These are phyloP conservation scores for Fusarium lateritium DNA, from an alignment of 2,329 filamentous ascomycete species.

Conservation along the genomic window DNA sequence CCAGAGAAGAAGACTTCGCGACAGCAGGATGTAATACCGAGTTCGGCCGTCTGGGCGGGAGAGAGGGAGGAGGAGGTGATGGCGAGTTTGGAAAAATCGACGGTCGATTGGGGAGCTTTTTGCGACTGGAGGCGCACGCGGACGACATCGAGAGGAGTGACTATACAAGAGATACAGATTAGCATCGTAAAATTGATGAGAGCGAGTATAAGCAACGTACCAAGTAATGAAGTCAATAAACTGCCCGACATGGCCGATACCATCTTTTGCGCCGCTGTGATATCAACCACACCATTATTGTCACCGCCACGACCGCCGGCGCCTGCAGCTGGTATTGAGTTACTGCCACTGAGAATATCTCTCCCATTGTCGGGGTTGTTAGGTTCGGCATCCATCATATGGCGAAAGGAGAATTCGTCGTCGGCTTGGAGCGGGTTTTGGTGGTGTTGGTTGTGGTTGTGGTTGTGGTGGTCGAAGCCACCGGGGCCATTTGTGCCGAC, in stretches of 20 bases:
- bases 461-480: constrained; percentile 35
- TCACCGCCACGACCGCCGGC: constrained; percentile 5
- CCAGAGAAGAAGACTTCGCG: constrained; percentile 97
- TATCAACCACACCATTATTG: constrained; percentile 68
- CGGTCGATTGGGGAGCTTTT: constrained; percentile 63
- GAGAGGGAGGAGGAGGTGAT: constrained; percentile 71
- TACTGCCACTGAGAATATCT: constrained; percentile 15
- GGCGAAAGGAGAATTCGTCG: constrained; percentile 51
- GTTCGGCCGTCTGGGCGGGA: constrained; percentile 80
- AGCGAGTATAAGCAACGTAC: constrained; percentile 64
- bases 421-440: constrained; percentile 44
- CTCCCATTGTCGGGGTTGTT: constrained; percentile 27
- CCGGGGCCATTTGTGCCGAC: constrained; percentile 42
- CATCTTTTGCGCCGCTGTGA: constrained; percentile 93
- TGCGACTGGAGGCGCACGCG: constrained; percentile 95
- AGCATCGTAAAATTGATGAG: constrained; percentile 1
- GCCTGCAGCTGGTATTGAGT: constrained; percentile 29
- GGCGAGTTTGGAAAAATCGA: constrained; percentile 70
- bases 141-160: constrained; percentile 96
- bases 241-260: constrained; percentile 92
- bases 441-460: constrained; percentile 32
- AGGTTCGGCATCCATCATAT: constrained; percentile 45
- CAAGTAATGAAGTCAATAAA: constrained; percentile 88
- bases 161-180: constrained; percentile 61
- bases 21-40: constrained; percentile 95